Base-by-base conservation (phyloP, 129 eudicot species). In the Heracleum sosnowskyi region DNA sequence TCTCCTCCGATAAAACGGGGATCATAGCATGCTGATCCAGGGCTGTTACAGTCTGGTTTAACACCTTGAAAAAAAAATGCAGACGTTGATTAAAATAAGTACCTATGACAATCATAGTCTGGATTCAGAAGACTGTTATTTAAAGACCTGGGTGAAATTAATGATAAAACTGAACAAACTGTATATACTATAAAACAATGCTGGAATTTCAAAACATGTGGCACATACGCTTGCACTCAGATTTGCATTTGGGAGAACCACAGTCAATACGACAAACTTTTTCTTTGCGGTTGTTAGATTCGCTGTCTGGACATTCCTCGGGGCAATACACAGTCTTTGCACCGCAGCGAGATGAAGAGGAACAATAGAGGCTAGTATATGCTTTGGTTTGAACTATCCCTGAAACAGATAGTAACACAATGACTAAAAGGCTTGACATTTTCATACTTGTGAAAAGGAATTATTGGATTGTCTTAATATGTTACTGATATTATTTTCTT, bases 1-100 rank as follows among this genome's bases (percentile, higher is more conserved):
- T 88, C 92, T 2, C 92, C 92, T 36, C 92, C 92, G 28, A 88
- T 86, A 79, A 88, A 88, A 6, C 89, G 88, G 4, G 92, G 92
- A 78, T 88, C 89, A 33, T 81, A 83, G 64, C 92, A 88, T 29
- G 87, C 89, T 18, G 89, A 89, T 73, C 92, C 89, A 0, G 82
- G 87, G 71, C 89, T 89, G 68, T 86, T 83, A 82, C 92, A 88
- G n/a, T 88, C 82, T 76, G 92, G 89, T 39, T 88, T 86, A 71
- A 69, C 18, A 35, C 28, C 45, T 69, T 45, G 5, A 31, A 18
- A 29, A 18, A 64, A 18, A 69, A 11, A 13, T 34, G 35, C 4
- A 69, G 11, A 33, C 18, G 40, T 17, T 69, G 1, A 17, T 69
- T 20, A 35, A 26, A 64, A 17, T 35, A 35, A 31, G n/a, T 17